Evolutionary conservation across 164 flowering plant species (phyloP).

Genomic region (Chimonanthus praecox): DNA sequence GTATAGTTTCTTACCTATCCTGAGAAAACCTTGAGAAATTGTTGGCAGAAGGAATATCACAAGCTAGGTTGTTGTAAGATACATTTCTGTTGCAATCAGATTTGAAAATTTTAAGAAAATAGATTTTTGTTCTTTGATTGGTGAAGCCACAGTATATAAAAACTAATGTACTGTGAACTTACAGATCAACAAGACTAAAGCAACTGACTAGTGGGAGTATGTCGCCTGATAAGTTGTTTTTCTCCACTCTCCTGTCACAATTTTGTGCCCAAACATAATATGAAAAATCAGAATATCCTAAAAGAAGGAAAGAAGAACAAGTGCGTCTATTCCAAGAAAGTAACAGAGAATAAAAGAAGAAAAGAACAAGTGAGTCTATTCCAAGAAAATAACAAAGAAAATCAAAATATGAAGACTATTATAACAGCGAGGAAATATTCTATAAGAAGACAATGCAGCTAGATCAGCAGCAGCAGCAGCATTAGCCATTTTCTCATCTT

Average conservation of each 20-base stretch:
- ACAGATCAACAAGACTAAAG: slow-evolving; percentile 72
- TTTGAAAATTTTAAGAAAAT: not conserved
- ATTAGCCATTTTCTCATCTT: too few species aligned
- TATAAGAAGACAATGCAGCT: too few species aligned
- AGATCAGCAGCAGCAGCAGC: too few species aligned
- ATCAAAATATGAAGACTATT: too few species aligned
- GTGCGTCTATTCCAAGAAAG: too few species aligned
- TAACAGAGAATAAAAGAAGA: too few species aligned
- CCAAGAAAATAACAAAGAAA: too few species aligned
- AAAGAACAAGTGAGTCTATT: too few species aligned
- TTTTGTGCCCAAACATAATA: not conserved
- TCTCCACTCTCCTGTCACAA: slow-evolving; percentile 55
- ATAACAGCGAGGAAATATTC: too few species aligned
- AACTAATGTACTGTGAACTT: slow-evolving; percentile 18
- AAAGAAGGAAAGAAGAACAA: too few species aligned
- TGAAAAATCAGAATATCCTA: too few species aligned
- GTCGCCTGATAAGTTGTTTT: slow-evolving; percentile 73
- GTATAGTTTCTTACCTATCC: slow-evolving; percentile 42
- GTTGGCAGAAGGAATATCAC: slow-evolving; percentile 68
- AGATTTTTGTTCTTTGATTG: not conserved
- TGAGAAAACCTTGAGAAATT: slow-evolving; percentile 85
- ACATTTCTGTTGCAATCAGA: slow-evolving; percentile 53
- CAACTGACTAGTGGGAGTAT: slow-evolving; percentile 50
- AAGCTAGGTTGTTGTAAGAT: slow-evolving; percentile 74
- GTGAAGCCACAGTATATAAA: not conserved